Conservation (phyloP, 1,284 basidiomycete genomes). For the Athelia sp. region DNA sequence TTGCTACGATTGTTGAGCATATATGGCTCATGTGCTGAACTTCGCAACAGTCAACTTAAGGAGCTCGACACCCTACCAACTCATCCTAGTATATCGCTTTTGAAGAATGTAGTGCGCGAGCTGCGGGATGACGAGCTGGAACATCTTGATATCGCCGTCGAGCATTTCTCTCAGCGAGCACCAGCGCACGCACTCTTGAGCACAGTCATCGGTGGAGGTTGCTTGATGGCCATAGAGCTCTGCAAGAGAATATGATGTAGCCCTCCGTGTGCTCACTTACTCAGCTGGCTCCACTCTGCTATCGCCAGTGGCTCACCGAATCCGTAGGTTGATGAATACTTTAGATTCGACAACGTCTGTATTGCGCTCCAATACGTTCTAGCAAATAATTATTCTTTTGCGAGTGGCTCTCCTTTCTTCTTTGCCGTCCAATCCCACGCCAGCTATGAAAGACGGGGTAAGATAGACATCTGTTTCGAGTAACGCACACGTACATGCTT, state of each 20-base stretch:
- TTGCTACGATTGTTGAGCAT: not conserved
- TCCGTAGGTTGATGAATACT: too few species aligned
- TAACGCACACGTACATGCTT: constrained; percentile 17
- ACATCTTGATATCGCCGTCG: constrained; percentile 90
- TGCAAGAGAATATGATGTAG: constrained; percentile 54
- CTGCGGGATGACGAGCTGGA: constrained; percentile 95
- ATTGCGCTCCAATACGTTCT: too few species aligned
- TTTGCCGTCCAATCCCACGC: constrained; percentile 44
- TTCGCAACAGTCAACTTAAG: constrained; percentile 62
- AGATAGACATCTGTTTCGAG: not conserved
- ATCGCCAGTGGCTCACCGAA: not conserved
- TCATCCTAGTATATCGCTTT: constrained; percentile 77
- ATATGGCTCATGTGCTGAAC: not conserved
- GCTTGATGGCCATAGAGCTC: constrained; percentile 85
- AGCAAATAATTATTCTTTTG: constrained; percentile 14
- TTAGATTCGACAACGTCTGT: too few species aligned
- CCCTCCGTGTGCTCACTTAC: not conserved
- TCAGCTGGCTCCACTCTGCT: not conserved
- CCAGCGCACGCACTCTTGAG: constrained; percentile 90
- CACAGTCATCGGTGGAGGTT: constrained; percentile 81
- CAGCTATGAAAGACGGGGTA: constrained; percentile 19
- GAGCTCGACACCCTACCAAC: constrained; percentile 59
- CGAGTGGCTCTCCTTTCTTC: constrained; percentile 37
- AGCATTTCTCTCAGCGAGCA: constrained; percentile 85
- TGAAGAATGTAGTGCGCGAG: constrained; percentile 76